Evolutionary conservation across 1,284 basidiomycete species (phyloP), one percentile per base, ranked within the genome.

Genomic region (Coniferiporia weirii): DNA sequence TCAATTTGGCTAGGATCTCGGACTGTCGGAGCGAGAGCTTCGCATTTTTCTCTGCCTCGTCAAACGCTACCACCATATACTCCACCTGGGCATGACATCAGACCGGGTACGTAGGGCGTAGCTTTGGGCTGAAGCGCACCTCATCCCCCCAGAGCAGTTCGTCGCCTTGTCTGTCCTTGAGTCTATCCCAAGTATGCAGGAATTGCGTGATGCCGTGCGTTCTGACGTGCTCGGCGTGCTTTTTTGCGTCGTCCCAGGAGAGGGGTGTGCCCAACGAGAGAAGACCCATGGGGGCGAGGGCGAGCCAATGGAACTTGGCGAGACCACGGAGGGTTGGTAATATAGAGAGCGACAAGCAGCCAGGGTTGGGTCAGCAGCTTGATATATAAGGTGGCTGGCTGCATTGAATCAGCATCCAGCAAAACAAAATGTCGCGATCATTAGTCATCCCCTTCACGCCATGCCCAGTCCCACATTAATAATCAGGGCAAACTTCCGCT

Each of bases 91-190:
- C 45, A 49, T 27, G 4, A 47, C 52, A 57, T 53, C 52, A 27
- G 27, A 5, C 27, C 27, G 27, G 27, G 57, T 61, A 63, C 6
- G 53, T 54, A 15, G 20, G 38, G 13, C 22, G 7, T 45, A 55
- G 13, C 20, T 19, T 43, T 10, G 17, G 5, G 27, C n/a, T 12
- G 45, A 32, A n/a, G 32, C 73, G 60, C 68, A 95, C 95, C 86
- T 99, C 97, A 69, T 99, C 97, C 34, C 97, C 97, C 97, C 97
- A 99, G n/a, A 98, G 82, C 52, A 99, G 76, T 62, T 90, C 88
- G 69, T 99, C 95, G 9, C 94, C 95, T n/a, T 84, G 81, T 60
- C 93, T 82, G 70, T 93, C 89, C 79, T 97, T 98, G 72, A 95
- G 80, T 61, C 85, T 83, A 69, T 94, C 84, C 93, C 94, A 99